Evolutionary conservation across 257 asterid genomes (phyloP).

Genomic region (Jasminum sambac): DNA sequence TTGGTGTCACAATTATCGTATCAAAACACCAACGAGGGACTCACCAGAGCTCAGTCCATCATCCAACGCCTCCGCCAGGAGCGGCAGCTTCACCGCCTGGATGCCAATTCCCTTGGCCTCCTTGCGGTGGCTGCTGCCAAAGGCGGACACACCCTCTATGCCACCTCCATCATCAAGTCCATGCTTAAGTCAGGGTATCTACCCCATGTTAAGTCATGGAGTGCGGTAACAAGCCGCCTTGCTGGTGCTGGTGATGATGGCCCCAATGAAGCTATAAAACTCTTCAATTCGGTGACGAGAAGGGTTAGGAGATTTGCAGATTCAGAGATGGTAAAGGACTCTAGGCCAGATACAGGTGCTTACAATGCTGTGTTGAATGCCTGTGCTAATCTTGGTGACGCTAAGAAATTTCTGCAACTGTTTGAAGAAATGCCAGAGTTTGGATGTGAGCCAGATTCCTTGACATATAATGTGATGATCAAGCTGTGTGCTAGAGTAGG

Average conservation of each 20-base stretch:
- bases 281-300: slow-evolving; percentile 52
- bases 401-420: slow-evolving; percentile 59
- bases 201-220: slow-evolving; percentile 96
- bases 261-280: slow-evolving; percentile 64
- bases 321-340: slow-evolving; percentile 48
- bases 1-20: slow-evolving; percentile 76
- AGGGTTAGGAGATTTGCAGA: slow-evolving; percentile 54
- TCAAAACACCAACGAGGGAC: slow-evolving; percentile 58
- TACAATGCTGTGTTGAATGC: slow-evolving; percentile 91
- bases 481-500: slow-evolving; percentile 75
- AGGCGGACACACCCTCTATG: slow-evolving; percentile 83
- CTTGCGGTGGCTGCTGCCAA: slow-evolving; percentile 91
- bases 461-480: slow-evolving; percentile 85
- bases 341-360: slow-evolving; percentile 83
- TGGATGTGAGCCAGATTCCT: slow-evolving; percentile 69
- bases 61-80: slow-evolving; percentile 80
- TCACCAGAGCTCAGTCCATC: slow-evolving; percentile 75
- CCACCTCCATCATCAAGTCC: slow-evolving; percentile 75
- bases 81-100: slow-evolving; percentile 85
- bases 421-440: slow-evolving; percentile 77
- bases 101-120: slow-evolving; percentile 89
- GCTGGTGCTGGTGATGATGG: slow-evolving; percentile 79
- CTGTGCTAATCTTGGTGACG: slow-evolving; percentile 77
- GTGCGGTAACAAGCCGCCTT: slow-evolving; percentile 82
- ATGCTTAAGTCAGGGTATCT: slow-evolving; percentile 90